These are phyloP conservation scores for slime mould (Dictyostelium discoideum) DNA, from an alignment of 78 protist species.

Conservation along the genomic window DNA sequence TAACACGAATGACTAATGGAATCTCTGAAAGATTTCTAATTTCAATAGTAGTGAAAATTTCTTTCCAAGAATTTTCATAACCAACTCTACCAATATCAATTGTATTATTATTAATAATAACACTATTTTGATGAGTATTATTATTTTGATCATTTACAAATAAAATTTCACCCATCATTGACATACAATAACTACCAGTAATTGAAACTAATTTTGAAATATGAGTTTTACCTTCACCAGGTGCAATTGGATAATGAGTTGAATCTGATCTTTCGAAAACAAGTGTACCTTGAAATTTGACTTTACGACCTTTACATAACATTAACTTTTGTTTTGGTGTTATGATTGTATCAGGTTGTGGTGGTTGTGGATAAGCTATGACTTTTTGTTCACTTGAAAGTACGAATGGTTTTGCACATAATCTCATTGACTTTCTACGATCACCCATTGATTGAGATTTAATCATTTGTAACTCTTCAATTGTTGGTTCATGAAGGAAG, in stretches of 20 bases:
- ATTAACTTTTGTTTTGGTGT: conserved; percentile 40
- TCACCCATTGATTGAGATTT: neutral
- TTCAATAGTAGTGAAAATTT: conserved; percentile 12
- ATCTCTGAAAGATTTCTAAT: conserved; percentile 59
- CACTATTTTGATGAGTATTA: neutral
- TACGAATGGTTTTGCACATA: conserved; percentile 75
- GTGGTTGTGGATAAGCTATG: conserved; percentile 71
- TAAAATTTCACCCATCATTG: conserved; percentile 28
- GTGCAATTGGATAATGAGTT: conserved; percentile 78
- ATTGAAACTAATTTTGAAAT: conserved; percentile 59
- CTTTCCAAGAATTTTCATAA: conserved; percentile 75
- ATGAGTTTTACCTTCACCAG: conserved; percentile 76
- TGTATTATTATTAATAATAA: neutral
- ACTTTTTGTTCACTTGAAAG: conserved; percentile 48
- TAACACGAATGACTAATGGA: conserved; percentile 7
- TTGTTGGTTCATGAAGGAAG: conserved; percentile 48
- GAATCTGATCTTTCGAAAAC: conserved; percentile 64
- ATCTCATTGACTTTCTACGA: conserved; percentile 46
- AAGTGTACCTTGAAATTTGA: conserved; percentile 65
- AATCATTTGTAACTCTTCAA: conserved; percentile 14
- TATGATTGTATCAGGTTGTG: conserved; percentile 31
- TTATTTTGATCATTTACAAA: neutral
- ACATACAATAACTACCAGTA: conserved; percentile 65
- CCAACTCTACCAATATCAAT: conserved; percentile 63
- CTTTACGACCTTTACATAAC: conserved; percentile 59